Evolutionary conservation across 2,329 filamentous ascomycete species (phyloP), one percentile per base, ranked within the genome.

Genomic region (Hortaea werneckii): DNA sequence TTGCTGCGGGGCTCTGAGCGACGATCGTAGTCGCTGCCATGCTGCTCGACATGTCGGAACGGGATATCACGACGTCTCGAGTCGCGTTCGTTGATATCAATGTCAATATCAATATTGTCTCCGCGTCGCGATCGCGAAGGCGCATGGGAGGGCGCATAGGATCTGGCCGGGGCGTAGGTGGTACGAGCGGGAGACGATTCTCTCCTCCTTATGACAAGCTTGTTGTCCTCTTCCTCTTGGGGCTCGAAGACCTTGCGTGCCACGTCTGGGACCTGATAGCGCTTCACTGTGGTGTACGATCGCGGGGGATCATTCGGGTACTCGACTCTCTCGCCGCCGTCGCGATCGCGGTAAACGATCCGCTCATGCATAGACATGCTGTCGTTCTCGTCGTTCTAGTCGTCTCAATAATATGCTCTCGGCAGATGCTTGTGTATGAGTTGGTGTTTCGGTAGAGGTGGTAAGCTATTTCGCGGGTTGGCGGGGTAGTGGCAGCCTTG

Each of bases 261-360:
- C 47, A 65, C 65, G 44, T 76, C 72, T 42, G 73, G 72, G n/a
- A 74, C 62, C 50, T 71, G 70, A 67, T 82, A 82, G 56, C 78
- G 76, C 59, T 77, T 78, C 54, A 81, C 73, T 5, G 74, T 77
- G 52, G 73, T 76, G 56, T 72, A 75, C 50, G 65, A 69, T 44
- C 68, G 49, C 65, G 65, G 46, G 43, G 58, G 58, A 35, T 60
- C 53, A 10, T 63, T 59, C 55, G 71, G 67, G 32, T 35, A 35
- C 42, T 68, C 64, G 44, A 67, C 65, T 48, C 65, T 61, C 57
- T 72, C 69, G 32, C 32, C 32, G 32, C 32, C 32, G 32, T 35
- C 32, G 9, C 32, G 32, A 4, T 35, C 32, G 49, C 62, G 67
- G 59, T 67, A 69, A 53, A 71, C 60, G 58, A 59, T 51, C 32